Evolutionary conservation across 1,284 basidiomycete species (phyloP).

Genomic region (Ustilago vetiveriae): DNA sequence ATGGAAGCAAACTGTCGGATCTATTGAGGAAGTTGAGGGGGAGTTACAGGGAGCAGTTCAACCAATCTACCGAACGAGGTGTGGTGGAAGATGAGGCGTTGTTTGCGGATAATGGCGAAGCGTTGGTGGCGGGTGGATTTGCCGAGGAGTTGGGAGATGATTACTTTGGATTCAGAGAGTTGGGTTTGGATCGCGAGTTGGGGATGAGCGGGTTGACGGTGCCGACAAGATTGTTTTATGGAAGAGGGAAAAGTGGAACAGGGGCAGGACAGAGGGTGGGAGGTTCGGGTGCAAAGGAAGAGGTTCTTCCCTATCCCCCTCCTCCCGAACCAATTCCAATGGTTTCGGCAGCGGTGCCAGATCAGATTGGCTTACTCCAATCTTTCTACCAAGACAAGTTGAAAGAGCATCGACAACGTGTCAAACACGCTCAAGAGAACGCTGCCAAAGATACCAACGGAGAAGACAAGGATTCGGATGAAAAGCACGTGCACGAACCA

Average conservation of each 20-base stretch:
- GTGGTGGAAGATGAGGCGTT: conserved; percentile 75
- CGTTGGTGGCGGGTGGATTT: conserved; percentile 82
- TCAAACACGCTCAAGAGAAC: conserved; percentile 10
- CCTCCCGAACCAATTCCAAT: conserved; percentile 83
- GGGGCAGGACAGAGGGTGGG: neutral
- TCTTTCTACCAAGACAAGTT: conserved; percentile 72
- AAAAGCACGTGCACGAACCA: neutral
- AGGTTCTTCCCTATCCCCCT: conserved; percentile 73
- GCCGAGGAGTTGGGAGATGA: conserved; percentile 89
- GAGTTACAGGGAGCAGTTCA: conserved; percentile 77
- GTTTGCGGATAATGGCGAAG: conserved; percentile 81
- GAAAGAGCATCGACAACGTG: conserved; percentile 24
- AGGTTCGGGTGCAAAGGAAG: conserved; percentile 9
- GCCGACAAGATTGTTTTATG: conserved; percentile 81
- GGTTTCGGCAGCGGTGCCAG: conserved; percentile 74
- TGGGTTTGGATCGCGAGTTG: conserved; percentile 87
- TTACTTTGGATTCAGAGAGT: conserved; percentile 85
- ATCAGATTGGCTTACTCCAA: conserved; percentile 85
- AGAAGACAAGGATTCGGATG: neutral
- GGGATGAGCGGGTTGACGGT: conserved; percentile 81
- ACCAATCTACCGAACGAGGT: conserved; percentile 70
- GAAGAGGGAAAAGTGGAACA: conserved; percentile 68
- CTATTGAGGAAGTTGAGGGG: conserved; percentile 84
- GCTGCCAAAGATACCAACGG: neutral
- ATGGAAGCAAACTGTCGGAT: conserved; percentile 79